phyloP scores from a whole-genome alignment of 202 grass and related monocot genomes.

The Hordeum pubiflorum region DNA sequence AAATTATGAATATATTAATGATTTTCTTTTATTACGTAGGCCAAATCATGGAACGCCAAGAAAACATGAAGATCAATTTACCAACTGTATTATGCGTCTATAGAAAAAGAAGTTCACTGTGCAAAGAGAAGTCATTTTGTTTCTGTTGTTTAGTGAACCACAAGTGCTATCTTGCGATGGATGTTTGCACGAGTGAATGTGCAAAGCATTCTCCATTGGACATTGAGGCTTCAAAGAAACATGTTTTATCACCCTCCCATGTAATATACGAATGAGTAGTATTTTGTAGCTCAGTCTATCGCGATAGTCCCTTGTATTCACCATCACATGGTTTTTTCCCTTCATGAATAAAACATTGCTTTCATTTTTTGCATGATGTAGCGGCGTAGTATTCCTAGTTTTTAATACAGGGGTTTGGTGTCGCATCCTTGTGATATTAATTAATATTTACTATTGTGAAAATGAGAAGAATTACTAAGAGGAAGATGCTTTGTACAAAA shows the following conservation, averaged over 20 bases:
- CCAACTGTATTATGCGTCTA: neutral
- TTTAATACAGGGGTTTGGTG: no score
- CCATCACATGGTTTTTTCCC: no score
- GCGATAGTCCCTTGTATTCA: no score
- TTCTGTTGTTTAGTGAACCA: neutral
- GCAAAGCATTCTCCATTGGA: neutral
- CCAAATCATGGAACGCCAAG: neutral
- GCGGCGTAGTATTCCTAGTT: no score
- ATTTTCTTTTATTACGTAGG: neutral
- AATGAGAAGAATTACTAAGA: no score
- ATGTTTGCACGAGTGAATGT: neutral
- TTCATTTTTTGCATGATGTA: no score
- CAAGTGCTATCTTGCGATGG: neutral
- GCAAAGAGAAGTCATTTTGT: neutral
- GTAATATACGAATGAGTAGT: no score
- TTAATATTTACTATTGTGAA: no score
- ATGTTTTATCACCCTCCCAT: neutral
- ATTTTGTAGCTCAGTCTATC: no score
- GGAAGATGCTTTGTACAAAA: no score
- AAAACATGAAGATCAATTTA: neutral
- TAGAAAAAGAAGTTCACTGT: neutral
- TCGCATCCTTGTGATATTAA: no score
- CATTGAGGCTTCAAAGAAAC: neutral
- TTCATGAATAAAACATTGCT: no score
- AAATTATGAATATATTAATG: neutral